phyloP scores from a whole-genome alignment of 2,329 filamentous ascomycete genomes.

The Alternaria dauci region DNA sequence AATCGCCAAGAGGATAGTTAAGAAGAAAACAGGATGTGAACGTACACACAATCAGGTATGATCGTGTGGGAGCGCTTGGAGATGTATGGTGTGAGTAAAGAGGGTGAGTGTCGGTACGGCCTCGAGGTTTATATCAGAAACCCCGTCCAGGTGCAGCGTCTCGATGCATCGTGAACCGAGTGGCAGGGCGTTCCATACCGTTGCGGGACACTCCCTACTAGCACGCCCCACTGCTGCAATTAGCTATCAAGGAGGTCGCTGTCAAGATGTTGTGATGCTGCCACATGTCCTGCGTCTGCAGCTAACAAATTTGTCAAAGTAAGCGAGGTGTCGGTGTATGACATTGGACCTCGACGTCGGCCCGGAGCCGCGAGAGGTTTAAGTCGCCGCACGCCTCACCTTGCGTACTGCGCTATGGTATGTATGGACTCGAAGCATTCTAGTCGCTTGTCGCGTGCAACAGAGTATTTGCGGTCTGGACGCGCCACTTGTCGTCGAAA shows the following conservation, averaged over 20 bases:
- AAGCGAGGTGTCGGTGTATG: conserved; percentile 36
- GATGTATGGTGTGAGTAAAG: conserved; percentile 20
- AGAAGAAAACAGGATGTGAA: conserved; percentile 17
- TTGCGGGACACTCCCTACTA: conserved; percentile 43
- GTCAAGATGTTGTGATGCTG: conserved; percentile 47
- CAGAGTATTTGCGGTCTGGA: conserved; percentile 37
- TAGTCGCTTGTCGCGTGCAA: conserved; percentile 33
- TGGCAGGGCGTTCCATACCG: conserved; percentile 42
- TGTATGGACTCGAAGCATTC: conserved; percentile 26
- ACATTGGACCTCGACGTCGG: conserved; percentile 43
- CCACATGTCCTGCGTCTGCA: conserved; percentile 53
- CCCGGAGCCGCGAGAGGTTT: conserved; percentile 40
- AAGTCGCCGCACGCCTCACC: conserved; percentile 43
- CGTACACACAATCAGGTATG: conserved; percentile 23
- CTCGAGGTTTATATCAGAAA: conserved; percentile 45
- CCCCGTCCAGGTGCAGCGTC: conserved; percentile 32
- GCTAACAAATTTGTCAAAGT: conserved; percentile 42
- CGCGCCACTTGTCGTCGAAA: conserved; percentile 37
- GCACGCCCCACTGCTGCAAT: conserved; percentile 47
- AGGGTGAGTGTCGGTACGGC: conserved; percentile 31
- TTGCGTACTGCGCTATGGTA: conserved; percentile 25
- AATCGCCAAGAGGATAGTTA: conserved; percentile 10
- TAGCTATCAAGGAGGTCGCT: conserved; percentile 47
- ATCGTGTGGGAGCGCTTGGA: conserved; percentile 18
- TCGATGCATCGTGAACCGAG: conserved; percentile 35